A percentile compares a stretch with the other conserved stretches of the same genome.
Evolutionary conservation across 768 basidiomycete genomes (phyloP).

Genomic region (Podaxis sp.): DNA sequence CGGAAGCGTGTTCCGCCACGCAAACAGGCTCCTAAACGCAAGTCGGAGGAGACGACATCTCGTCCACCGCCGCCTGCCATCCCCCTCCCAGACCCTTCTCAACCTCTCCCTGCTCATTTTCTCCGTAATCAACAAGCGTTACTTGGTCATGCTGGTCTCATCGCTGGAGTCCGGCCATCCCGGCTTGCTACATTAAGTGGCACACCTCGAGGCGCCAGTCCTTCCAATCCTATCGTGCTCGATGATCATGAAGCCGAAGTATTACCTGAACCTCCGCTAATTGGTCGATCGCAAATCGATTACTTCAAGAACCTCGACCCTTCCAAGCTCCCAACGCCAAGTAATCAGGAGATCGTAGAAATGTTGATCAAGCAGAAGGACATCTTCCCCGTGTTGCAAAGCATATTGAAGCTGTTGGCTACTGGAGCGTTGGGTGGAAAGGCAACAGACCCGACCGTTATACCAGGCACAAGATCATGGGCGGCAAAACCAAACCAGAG

Average conservation of each 20-base stretch:
- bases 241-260: slow-evolving; percentile 51
- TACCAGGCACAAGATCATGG: background rate
- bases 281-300: background rate
- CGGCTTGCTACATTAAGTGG: slow-evolving; percentile 41
- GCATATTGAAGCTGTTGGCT: slow-evolving; percentile 57
- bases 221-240: slow-evolving; percentile 69
- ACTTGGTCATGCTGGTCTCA: slow-evolving; percentile 70
- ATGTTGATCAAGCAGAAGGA: slow-evolving; percentile 64
- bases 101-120: slow-evolving; percentile 64
- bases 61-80: slow-evolving; percentile 57
- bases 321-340: slow-evolving; percentile 44
- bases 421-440: slow-evolving; percentile 24
- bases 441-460: background rate
- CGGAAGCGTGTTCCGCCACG: slow-evolving; percentile 22
- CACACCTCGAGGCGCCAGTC: slow-evolving; percentile 46
- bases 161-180: slow-evolving; percentile 63
- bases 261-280: slow-evolving; percentile 26
- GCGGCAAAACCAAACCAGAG: slow-evolving; percentile 2
- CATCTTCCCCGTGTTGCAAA: slow-evolving; percentile 63
- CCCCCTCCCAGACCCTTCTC: slow-evolving; percentile 58
- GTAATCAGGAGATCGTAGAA: slow-evolving; percentile 57
- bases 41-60: slow-evolving; percentile 40
- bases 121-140: slow-evolving; percentile 72
- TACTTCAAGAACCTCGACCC: slow-evolving; percentile 35
- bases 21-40: slow-evolving; percentile 33